phyloP scores from a whole-genome alignment of 1,284 basidiomycete genomes.

The Microbotryum scabiosae region DNA sequence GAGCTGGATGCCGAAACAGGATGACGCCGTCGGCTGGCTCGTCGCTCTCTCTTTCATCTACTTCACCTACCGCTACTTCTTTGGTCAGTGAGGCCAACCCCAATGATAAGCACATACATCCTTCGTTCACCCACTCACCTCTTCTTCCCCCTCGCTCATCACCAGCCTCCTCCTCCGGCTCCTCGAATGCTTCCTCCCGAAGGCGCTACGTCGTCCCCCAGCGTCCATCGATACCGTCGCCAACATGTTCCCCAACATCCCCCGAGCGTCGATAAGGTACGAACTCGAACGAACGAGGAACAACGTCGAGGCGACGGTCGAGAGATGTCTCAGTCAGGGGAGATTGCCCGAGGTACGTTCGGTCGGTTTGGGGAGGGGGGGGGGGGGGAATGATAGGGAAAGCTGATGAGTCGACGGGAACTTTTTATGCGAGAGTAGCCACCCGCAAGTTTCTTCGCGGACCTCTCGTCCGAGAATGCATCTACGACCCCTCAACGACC shows the following conservation, averaged over 20 bases:
- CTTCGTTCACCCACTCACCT: too few relatives aligned
- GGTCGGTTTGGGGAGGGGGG: too few relatives aligned
- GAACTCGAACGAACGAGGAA: not conserved
- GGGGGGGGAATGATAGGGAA: too few relatives aligned
- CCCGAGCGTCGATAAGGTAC: not conserved
- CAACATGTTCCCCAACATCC: constrained; percentile 2
- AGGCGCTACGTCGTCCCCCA: not conserved
- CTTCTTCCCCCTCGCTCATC: too few relatives aligned
- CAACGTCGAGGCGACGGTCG: not conserved
- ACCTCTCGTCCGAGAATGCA: too few relatives aligned
- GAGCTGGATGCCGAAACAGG: not conserved
- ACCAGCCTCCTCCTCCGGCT: not conserved
- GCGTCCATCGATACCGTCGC: not conserved
- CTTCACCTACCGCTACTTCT: constrained; percentile 1
- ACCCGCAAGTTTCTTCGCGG: too few relatives aligned
- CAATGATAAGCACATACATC: too few relatives aligned
- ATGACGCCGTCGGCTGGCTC: constrained; percentile 5
- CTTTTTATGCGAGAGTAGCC: too few relatives aligned
- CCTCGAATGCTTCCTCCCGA: not conserved
- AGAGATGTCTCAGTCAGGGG: not conserved
- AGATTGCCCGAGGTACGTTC: constrained; percentile 1
- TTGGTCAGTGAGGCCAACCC: too few relatives aligned
- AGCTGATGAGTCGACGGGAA: too few relatives aligned
- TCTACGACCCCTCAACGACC: too few relatives aligned
- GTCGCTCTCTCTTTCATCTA: not conserved